These are phyloP conservation scores for Metschnikowia kofuensis DNA, from an alignment of 805 yeast species.

Conservation along the genomic window DNA sequence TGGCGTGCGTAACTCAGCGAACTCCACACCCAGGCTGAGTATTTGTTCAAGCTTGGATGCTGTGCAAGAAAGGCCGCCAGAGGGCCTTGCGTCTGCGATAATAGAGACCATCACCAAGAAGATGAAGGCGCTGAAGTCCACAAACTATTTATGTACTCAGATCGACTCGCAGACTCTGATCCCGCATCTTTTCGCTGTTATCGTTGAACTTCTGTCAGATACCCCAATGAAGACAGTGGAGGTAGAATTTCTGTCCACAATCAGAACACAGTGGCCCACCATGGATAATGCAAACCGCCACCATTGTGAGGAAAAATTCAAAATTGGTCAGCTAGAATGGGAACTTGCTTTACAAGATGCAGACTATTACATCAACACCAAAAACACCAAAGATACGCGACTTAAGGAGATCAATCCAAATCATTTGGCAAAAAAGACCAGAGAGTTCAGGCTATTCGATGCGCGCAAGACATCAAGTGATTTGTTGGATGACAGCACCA, in stretches of 20 bases:
- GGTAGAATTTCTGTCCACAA: conserved; percentile 42
- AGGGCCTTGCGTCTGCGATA: conserved; percentile 1
- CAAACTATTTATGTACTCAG: conserved; percentile 34
- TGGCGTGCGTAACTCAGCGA: neutral
- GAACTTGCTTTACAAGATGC: conserved; percentile 33
- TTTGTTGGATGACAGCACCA: neutral
- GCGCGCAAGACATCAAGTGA: conserved; percentile 7
- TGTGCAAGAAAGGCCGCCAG: neutral
- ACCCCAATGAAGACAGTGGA: conserved; percentile 36
- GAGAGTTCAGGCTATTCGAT: conserved; percentile 23
- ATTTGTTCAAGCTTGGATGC: neutral
- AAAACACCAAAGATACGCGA: conserved; percentile 43
- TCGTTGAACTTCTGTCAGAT: conserved; percentile 43
- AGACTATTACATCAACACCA: conserved; percentile 41
- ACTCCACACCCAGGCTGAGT: conserved; percentile 2
- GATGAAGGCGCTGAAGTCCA: conserved; percentile 27
- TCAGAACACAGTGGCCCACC: conserved; percentile 51
- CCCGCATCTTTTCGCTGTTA: conserved; percentile 53
- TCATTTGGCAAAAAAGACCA: conserved; percentile 40
- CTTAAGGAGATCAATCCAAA: conserved; percentile 41
- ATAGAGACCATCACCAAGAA: conserved; percentile 11
- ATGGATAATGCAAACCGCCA: conserved; percentile 49
- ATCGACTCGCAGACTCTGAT: conserved; percentile 41
- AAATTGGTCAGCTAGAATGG: conserved; percentile 50
- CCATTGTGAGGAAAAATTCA: conserved; percentile 45